phyloP scores from a whole-genome alignment of 2,329 filamentous ascomycete species.

The Nemania diffusa region DNA sequence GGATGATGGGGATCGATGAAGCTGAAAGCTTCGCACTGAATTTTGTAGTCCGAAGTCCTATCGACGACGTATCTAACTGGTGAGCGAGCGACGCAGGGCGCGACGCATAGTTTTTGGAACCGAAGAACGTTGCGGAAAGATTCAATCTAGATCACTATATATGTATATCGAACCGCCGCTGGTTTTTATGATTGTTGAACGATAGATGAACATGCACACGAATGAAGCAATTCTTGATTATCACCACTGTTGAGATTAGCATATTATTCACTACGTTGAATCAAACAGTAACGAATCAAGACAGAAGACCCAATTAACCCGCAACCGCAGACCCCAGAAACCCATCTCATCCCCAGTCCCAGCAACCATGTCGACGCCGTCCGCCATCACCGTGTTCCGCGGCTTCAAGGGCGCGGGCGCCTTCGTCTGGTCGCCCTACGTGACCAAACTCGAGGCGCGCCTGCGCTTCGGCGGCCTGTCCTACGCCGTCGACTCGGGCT shows the following conservation, averaged over 20 bases:
- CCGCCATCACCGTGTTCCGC: conserved; percentile 58
- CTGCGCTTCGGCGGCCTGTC: conserved; percentile 62
- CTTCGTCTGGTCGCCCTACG: conserved; percentile 70
- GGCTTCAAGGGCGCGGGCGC: conserved; percentile 55
- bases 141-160: not conserved
- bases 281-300: not conserved
- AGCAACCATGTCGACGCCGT: conserved; percentile 25
- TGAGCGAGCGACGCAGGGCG: not conserved
- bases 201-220: not conserved
- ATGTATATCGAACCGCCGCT: not conserved
- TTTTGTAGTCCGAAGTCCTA: not conserved
- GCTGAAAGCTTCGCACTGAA: not conserved
- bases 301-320: no score
- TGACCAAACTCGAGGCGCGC: conserved; percentile 70
- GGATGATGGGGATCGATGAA: not conserved
- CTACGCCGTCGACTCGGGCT: conserved; percentile 60
- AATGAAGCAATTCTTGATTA: no score
- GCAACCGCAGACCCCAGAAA: not conserved
- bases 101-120: not conserved
- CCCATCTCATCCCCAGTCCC: no score
- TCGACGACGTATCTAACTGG: not conserved
- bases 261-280: not conserved
- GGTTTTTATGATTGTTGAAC: not conserved
- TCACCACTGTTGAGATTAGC: not conserved
- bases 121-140: not conserved